These are phyloP conservation scores for Calonectria pteridis DNA, from an alignment of 2,329 filamentous ascomycete species.

Conservation along the genomic window DNA sequence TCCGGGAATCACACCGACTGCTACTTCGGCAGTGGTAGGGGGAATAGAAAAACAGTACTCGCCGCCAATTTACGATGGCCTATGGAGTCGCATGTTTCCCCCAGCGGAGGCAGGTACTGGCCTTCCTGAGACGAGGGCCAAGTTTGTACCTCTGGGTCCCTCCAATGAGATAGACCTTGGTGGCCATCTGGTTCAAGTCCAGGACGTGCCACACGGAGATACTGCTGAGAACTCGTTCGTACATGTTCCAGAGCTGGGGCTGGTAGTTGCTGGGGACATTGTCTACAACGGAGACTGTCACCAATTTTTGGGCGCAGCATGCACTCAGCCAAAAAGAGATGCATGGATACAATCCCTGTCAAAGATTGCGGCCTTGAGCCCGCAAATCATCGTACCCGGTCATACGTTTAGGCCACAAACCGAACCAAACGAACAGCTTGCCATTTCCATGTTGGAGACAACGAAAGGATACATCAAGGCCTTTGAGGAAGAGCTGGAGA, in stretches of 20 bases:
- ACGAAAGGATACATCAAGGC: not conserved
- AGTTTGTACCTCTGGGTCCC: not conserved
- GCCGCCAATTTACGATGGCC: not conserved
- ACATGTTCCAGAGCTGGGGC: not conserved
- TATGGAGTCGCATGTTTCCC: slow-evolving; percentile 1
- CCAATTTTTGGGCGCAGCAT: slow-evolving; percentile 5
- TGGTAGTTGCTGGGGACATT: slow-evolving; percentile 10
- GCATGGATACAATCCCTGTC: not conserved
- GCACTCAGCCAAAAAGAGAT: not conserved
- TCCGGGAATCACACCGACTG: not conserved
- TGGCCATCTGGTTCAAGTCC: not conserved
- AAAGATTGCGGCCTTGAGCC: not conserved
- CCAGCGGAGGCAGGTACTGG: not conserved
- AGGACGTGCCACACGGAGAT: slow-evolving; percentile 10
- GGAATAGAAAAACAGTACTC: not conserved
- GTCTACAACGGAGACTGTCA: slow-evolving; percentile 18
- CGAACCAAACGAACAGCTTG: not conserved
- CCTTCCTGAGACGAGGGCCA: not conserved
- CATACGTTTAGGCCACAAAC: not conserved
- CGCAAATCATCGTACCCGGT: slow-evolving; percentile 11
- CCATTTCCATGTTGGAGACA: not conserved
- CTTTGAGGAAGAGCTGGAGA: not conserved
- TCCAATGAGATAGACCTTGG: slow-evolving; percentile 7
- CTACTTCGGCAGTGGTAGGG: not conserved
- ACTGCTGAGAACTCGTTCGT: slow-evolving; percentile 11